These are phyloP conservation scores for Hordeum pubiflorum DNA, from an alignment of 202 grass and related monocot genomes.

Conservation along the genomic window DNA sequence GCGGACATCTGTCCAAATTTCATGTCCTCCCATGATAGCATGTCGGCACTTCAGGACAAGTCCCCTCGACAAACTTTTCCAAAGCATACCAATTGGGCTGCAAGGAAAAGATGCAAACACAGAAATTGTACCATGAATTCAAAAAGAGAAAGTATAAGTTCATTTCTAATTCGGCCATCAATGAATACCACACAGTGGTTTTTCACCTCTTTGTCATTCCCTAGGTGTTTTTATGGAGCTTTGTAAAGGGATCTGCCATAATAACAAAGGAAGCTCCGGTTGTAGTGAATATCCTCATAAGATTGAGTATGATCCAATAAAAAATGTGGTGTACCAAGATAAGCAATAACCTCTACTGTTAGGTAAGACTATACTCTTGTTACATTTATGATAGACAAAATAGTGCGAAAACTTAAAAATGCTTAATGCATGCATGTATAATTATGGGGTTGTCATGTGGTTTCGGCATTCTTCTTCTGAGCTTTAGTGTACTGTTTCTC, in stretches of 20 bases:
- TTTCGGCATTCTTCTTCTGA: background rate
- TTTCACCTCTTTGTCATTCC: too few relatives aligned
- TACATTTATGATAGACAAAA: background rate
- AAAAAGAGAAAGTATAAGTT: too few relatives aligned
- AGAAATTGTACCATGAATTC: too few relatives aligned
- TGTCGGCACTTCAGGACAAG: too few relatives aligned
- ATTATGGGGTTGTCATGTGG: background rate
- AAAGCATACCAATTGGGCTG: too few relatives aligned
- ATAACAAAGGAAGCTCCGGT: background rate
- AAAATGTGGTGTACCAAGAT: background rate
- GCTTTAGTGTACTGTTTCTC: background rate
- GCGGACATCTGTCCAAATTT: too few relatives aligned
- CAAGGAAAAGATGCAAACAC: too few relatives aligned
- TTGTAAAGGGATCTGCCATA: background rate
- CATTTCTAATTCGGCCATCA: too few relatives aligned
- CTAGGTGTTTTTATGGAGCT: too few relatives aligned
- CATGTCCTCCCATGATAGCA: too few relatives aligned
- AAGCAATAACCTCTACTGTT: background rate
- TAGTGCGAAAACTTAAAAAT: background rate
- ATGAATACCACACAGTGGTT: too few relatives aligned
- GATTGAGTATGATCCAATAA: background rate
- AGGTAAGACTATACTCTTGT: background rate
- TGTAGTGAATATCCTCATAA: background rate
- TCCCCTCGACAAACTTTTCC: too few relatives aligned
- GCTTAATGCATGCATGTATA: background rate